Percentiles rank a stretch among this genome's conserved stretches.
phyloP scores from a whole-genome alignment of 1,284 basidiomycete genomes.

The Megacollybia platyphylla region DNA sequence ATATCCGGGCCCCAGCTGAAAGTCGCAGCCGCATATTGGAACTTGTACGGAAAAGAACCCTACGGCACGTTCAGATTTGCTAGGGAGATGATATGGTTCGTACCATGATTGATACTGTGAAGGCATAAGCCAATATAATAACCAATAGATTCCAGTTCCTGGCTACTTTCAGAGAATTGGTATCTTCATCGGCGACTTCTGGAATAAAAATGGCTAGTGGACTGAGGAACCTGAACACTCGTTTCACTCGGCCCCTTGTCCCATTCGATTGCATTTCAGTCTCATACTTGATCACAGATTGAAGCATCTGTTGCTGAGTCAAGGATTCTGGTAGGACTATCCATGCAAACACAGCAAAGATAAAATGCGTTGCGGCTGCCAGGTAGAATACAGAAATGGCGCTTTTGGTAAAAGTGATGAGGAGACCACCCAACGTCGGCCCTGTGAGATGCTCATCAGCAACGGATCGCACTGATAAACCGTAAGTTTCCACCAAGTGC shows the following conservation, averaged over 20 bases:
- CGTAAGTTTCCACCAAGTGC: constrained; percentile 1
- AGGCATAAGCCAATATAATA: constrained; percentile 43
- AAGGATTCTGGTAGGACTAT: constrained; percentile 71
- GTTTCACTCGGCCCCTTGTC: constrained; percentile 19
- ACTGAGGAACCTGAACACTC: constrained; percentile 42
- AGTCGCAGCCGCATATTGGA: constrained; percentile 55
- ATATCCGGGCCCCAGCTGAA: constrained; percentile 69
- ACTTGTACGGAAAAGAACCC: constrained; percentile 52
- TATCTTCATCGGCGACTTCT: constrained; percentile 12
- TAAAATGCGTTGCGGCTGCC: constrained; percentile 29
- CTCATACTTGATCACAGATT: constrained; percentile 21
- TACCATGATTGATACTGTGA: constrained; percentile 44
- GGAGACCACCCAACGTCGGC: constrained; percentile 54
- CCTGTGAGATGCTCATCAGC: constrained; percentile 63
- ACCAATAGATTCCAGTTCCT: constrained; percentile 64
- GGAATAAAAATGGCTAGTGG: constrained; percentile 62
- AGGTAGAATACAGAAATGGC: constrained; percentile 66
- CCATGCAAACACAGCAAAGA: constrained; percentile 39
- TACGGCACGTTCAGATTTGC: constrained; percentile 14
- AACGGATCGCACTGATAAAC: constrained; percentile 10
- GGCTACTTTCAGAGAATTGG: constrained; percentile 24
- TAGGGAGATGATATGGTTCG: constrained; percentile 10
- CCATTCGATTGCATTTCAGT: constrained; percentile 14
- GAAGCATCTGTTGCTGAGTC: constrained; percentile 25
- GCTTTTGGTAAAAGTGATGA: constrained; percentile 45